Evolutionary conservation across 2,329 filamentous ascomycete genomes (phyloP).

Genomic region (Septoria linicola): DNA sequence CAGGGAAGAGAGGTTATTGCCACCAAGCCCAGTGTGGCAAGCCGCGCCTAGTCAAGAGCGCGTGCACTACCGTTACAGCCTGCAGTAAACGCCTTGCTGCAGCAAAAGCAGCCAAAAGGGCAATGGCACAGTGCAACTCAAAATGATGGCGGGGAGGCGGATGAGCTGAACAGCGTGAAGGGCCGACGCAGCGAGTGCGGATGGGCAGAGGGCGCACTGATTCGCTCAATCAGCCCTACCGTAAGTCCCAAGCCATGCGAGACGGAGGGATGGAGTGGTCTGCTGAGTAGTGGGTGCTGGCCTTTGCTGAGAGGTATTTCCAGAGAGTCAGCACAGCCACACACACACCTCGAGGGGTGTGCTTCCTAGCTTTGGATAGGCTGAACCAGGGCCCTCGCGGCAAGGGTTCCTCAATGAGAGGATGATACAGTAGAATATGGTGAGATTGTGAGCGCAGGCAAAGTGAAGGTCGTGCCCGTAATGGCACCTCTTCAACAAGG

Average conservation of each 20-base stretch:
- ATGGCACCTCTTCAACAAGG: conserved; percentile 6
- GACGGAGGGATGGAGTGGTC: conserved; percentile 17
- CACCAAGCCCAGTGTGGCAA: conserved; percentile 11
- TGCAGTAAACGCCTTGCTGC: not conserved
- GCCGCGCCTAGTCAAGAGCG: not conserved
- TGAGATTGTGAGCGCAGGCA: not conserved
- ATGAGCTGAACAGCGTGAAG: conserved; percentile 18
- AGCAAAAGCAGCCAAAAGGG: conserved; percentile 8
- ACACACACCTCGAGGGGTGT: conserved; percentile 3
- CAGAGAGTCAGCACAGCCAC: conserved; percentile 19
- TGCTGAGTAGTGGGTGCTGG: conserved; percentile 9
- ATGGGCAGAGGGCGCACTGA: conserved; percentile 16
- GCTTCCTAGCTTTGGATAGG: conserved; percentile 1
- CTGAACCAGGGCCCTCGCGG: conserved; percentile 2
- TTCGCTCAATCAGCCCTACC: conserved; percentile 26
- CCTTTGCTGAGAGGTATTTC: conserved; percentile 13
- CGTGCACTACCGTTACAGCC: not conserved
- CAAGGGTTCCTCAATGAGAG: not conserved
- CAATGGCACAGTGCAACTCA: conserved; percentile 10
- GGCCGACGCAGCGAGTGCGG: conserved; percentile 19
- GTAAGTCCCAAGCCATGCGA: conserved; percentile 19
- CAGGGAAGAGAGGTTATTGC: not conserved
- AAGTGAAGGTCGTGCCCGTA: not conserved
- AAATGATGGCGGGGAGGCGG: conserved; percentile 6
- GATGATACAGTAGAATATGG: not conserved